phyloP scores from a whole-genome alignment of 208 protist genomes.

The Trypanosoma vivax region DNA sequence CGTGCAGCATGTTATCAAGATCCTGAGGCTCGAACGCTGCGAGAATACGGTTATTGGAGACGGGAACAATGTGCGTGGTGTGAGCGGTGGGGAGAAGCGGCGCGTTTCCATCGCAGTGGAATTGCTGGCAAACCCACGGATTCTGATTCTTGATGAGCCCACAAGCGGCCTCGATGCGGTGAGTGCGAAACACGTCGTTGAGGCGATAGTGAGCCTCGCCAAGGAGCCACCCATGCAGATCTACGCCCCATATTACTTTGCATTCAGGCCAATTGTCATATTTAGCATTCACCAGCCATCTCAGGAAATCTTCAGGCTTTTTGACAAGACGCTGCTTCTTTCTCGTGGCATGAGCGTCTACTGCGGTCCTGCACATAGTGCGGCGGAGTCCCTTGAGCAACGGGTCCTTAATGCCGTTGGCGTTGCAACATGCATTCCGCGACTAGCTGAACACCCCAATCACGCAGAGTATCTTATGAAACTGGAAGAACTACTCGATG shows the following conservation, averaged over 20 bases:
- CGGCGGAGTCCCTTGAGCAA: constrained; percentile 46
- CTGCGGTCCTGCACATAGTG: constrained; percentile 63
- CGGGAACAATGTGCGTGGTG: constrained; percentile 52
- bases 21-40: constrained; percentile 68
- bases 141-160: constrained; percentile 90
- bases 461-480: constrained; percentile 85
- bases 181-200: constrained; percentile 73
- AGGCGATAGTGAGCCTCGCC: constrained; percentile 74
- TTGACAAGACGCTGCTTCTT: constrained; percentile 85
- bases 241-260: constrained; percentile 82
- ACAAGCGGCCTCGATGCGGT: constrained; percentile 86
- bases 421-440: constrained; percentile 29
- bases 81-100: constrained; percentile 88
- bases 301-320: constrained; percentile 80
- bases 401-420: constrained; percentile 47
- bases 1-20: constrained; percentile 57
- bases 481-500: constrained; percentile 74
- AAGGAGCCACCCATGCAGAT: constrained; percentile 74
- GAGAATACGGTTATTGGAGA: constrained; percentile 77
- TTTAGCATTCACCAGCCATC: constrained; percentile 92
- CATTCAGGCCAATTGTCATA: constrained; percentile 84
- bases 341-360: constrained; percentile 80
- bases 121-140: constrained; percentile 84
- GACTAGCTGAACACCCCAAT: constrained; percentile 44
- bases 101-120: constrained; percentile 90